A percentile compares a stretch with the other conserved stretches of the same genome.
phyloP scores from a whole-genome alignment of 2,329 filamentous ascomycete species.

The Lasiodiplodia sp. region DNA sequence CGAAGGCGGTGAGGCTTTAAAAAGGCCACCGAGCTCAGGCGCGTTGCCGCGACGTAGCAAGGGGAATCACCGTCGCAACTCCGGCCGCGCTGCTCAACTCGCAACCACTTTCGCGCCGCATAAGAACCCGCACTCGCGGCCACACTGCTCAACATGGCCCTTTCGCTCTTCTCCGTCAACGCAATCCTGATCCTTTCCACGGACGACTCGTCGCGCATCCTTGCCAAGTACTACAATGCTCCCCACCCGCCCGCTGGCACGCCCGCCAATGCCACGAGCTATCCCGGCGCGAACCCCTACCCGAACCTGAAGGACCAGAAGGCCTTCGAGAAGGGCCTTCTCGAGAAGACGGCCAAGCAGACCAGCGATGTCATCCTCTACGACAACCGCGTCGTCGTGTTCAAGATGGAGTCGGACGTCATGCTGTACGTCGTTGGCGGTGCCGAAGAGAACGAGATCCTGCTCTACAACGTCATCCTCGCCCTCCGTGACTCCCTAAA shows the following conservation, averaged over 20 bases:
- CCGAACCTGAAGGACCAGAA: slow-evolving; percentile 91
- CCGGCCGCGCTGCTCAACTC: slow-evolving; percentile 16
- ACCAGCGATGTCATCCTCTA: slow-evolving; percentile 96
- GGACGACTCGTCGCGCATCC: slow-evolving; percentile 89
- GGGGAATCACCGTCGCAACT: slow-evolving; percentile 22
- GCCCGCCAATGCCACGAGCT: slow-evolving; percentile 63
- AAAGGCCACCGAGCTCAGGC: slow-evolving; percentile 29
- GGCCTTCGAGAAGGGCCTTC: slow-evolving; percentile 92
- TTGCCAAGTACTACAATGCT: slow-evolving; percentile 89
- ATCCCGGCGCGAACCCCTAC: slow-evolving; percentile 77
- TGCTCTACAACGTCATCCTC: slow-evolving; percentile 93
- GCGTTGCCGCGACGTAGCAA: slow-evolving; percentile 7
- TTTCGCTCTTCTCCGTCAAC: slow-evolving; percentile 62
- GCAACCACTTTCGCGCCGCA: slow-evolving; percentile 14
- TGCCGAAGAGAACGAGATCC: slow-evolving; percentile 93
- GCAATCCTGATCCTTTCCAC: slow-evolving; percentile 61
- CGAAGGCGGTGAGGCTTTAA: slow-evolving; percentile 28
- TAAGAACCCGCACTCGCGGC: slow-evolving; percentile 6
- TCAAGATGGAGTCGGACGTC: slow-evolving; percentile 97
- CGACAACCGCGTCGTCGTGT: slow-evolving; percentile 94
- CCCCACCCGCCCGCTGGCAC: slow-evolving; percentile 70
- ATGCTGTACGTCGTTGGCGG: slow-evolving; percentile 95
- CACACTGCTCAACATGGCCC: slow-evolving; percentile 43
- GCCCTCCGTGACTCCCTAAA: slow-evolving; percentile 90
- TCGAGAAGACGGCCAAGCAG: slow-evolving; percentile 95